A percentile compares a stretch with the other conserved stretches of the same genome.
Conservation (phyloP, 768 basidiomycete species). For the Lentinula guzmanii region DNA sequence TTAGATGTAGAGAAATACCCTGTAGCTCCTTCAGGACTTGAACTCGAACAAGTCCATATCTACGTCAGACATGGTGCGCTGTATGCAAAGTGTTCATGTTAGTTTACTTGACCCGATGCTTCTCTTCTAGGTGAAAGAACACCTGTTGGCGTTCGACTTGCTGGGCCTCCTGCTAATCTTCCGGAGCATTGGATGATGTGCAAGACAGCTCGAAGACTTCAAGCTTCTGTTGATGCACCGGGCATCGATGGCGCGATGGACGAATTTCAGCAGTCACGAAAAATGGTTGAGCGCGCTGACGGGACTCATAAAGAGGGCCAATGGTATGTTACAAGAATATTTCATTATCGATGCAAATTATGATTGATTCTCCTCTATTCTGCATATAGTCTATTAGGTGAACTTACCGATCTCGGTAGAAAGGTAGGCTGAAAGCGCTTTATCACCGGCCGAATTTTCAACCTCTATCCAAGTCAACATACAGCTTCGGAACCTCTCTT, state of each 20-base stretch:
- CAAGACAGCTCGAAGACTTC: conserved; percentile 45
- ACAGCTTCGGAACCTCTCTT: conserved; percentile 51
- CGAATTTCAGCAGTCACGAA: conserved; percentile 30
- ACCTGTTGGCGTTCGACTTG: conserved; percentile 65
- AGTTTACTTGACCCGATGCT: neutral
- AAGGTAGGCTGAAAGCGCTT: conserved; percentile 32
- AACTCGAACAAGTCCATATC: conserved; percentile 67
- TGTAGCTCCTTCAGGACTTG: conserved; percentile 44
- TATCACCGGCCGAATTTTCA: neutral
- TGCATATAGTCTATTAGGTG: conserved; percentile 54
- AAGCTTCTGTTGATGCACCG: conserved; percentile 28
- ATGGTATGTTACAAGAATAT: conserved; percentile 41
- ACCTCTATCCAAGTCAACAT: conserved; percentile 48
- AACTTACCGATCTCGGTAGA: conserved; percentile 65
- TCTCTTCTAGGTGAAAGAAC: conserved; percentile 59
- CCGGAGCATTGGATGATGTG: conserved; percentile 69
- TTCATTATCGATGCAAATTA: neutral
- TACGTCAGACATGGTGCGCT: conserved; percentile 68
- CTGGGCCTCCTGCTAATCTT: conserved; percentile 55
- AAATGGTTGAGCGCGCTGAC: conserved; percentile 51
- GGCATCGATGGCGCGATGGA: conserved; percentile 19
- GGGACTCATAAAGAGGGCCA: conserved; percentile 50
- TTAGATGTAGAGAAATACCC: conserved; percentile 61
- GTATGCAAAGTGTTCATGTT: conserved; percentile 3
- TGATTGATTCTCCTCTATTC: neutral